These are phyloP conservation scores for Isatis lusitanica DNA, from an alignment of 441 rosid genomes.

Conservation along the genomic window DNA sequence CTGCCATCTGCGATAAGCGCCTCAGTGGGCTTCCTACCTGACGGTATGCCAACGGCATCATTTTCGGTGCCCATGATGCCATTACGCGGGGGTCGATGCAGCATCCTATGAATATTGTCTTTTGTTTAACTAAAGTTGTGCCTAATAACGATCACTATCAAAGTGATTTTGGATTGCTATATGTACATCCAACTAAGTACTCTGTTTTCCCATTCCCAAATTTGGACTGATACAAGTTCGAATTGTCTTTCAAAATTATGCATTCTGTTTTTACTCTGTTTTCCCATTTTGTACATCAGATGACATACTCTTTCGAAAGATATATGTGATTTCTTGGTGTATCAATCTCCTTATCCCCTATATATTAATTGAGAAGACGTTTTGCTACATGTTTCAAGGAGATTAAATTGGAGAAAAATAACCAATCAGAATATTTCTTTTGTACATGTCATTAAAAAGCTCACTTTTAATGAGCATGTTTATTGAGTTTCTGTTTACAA, in stretches of 20 bases:
- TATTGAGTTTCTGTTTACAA: too few relatives aligned
- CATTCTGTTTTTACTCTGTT: not conserved
- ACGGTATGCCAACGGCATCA: not conserved
- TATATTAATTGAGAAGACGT: too few relatives aligned
- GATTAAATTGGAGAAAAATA: too few relatives aligned
- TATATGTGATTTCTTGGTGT: not conserved
- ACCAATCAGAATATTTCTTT: too few relatives aligned
- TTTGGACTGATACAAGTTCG: too few relatives aligned
- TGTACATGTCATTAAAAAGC: too few relatives aligned
- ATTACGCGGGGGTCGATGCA: not conserved
- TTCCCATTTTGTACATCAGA: not conserved
- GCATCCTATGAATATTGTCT: not conserved
- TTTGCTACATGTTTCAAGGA: too few relatives aligned
- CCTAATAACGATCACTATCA: not conserved
- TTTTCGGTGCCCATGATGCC: not conserved
- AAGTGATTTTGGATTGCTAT: not conserved
- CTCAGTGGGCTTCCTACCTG: not conserved
- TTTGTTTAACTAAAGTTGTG: not conserved
- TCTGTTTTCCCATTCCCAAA: not conserved
- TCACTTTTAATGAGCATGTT: too few relatives aligned
- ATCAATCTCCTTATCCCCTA: not conserved
- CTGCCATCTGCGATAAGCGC: not conserved
- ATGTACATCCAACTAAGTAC: not conserved
- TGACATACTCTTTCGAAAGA: not conserved
- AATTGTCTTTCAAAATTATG: not conserved